Evolutionary conservation across 176 grass and related monocot species (phyloP).

Genomic region (Phyllostachys edulis): DNA sequence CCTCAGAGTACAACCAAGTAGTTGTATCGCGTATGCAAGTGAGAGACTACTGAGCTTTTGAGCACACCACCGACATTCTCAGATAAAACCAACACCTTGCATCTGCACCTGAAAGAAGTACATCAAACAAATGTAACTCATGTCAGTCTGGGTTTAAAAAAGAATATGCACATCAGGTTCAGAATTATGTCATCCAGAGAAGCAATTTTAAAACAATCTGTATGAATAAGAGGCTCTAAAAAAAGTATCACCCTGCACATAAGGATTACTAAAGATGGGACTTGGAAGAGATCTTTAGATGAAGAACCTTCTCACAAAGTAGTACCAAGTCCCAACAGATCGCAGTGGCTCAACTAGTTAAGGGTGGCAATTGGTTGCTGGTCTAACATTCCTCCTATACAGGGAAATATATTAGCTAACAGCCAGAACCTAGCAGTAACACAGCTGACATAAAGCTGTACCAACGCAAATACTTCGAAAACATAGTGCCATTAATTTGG

Average conservation of each 20-base stretch:
- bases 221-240: not conserved
- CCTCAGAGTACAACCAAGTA: not conserved
- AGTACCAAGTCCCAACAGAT: slow-evolving; percentile 2
- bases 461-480: slow-evolving; percentile 24
- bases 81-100: slow-evolving; percentile 33
- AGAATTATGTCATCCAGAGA: not conserved
- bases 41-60: slow-evolving; percentile 33
- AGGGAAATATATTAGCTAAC: not conserved
- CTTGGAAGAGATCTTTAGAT: not conserved
- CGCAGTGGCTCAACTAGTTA: not conserved
- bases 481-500: not conserved
- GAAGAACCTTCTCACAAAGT: slow-evolving; percentile 9
- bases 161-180: not conserved
- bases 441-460: slow-evolving; percentile 4
- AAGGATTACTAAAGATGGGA: slow-evolving; percentile 10
- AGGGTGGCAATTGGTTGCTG: not conserved
- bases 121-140: slow-evolving; percentile 13
- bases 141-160: not conserved
- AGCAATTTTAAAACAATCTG: not conserved
- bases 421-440: not conserved
- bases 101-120: slow-evolving; percentile 34
- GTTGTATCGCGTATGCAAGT: slow-evolving; percentile 18
- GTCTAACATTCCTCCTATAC: not conserved
- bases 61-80: not conserved
- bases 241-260: not conserved